Evolutionary conservation across 345 rosid species (phyloP).

Genomic region (Raphanus sativus): DNA sequence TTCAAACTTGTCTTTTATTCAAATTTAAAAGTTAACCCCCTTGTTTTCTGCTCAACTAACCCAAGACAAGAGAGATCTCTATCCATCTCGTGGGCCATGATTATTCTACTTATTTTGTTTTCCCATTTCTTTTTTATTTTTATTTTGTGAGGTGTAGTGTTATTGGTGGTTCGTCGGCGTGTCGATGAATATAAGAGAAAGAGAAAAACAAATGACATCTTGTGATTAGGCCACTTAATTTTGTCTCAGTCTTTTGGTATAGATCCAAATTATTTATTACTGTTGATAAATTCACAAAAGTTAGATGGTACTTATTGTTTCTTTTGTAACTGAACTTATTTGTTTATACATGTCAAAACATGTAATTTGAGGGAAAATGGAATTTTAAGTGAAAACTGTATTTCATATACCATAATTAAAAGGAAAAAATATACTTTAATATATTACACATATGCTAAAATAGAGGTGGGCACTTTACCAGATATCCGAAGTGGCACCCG

Average conservation of each 20-base stretch:
- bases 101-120: background rate
- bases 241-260: background rate
- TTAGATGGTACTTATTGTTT: background rate
- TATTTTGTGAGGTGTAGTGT: background rate
- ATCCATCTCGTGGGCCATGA: background rate
- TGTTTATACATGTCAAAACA: background rate
- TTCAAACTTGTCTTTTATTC: background rate
- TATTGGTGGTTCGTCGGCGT: conserved; percentile 19
- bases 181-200: background rate
- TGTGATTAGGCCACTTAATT: background rate
- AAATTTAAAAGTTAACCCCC: background rate
- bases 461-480: too few species aligned
- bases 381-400: background rate
- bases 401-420: too few species aligned
- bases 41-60: conserved; percentile 27
- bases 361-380: background rate
- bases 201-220: conserved; percentile 1
- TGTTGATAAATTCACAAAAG: background rate
- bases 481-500: too few species aligned
- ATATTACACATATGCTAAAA: background rate
- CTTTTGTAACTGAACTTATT: too few species aligned
- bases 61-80: background rate
- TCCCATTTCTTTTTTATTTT: background rate
- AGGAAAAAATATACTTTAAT: too few species aligned
- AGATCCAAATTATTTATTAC: conserved; percentile 10